Conservation (phyloP, 108 stramenopile species). For the Aurantiochytrium sp. region DNA sequence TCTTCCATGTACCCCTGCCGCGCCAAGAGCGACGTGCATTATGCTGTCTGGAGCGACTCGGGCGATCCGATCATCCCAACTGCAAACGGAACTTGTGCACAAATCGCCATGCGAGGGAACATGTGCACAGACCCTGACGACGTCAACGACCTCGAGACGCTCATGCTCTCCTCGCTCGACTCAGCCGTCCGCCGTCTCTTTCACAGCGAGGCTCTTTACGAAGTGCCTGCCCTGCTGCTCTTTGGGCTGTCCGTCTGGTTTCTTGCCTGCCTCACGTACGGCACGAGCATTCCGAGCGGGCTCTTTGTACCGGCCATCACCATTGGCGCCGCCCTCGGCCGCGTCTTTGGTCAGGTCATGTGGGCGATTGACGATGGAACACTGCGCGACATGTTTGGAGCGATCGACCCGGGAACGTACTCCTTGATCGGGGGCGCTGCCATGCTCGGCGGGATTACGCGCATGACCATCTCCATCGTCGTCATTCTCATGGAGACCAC, state of each 20-base stretch:
- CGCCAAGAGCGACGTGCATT: neutral
- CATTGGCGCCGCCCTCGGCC: slow-evolving; percentile 50
- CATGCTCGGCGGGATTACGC: slow-evolving; percentile 90
- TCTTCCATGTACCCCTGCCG: slow-evolving; percentile 4
- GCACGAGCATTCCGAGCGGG: slow-evolving; percentile 60
- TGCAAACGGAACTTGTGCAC: neutral
- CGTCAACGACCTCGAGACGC: slow-evolving; percentile 72
- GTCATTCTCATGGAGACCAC: slow-evolving; percentile 94
- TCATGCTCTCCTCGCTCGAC: slow-evolving; percentile 52
- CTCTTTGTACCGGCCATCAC: slow-evolving; percentile 60
- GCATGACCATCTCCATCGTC: slow-evolving; percentile 96
- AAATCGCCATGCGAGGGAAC: neutral
- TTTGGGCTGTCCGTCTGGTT: slow-evolving; percentile 45
- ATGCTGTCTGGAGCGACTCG: neutral
- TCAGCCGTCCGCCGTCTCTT: slow-evolving; percentile 48
- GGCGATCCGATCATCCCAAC: neutral
- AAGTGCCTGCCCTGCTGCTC: slow-evolving; percentile 39
- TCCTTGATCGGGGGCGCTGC: slow-evolving; percentile 91
- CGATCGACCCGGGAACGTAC: slow-evolving; percentile 80
- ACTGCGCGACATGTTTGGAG: slow-evolving; percentile 56
- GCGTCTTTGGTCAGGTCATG: slow-evolving; percentile 37
- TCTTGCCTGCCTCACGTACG: slow-evolving; percentile 50
- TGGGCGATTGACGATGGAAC: slow-evolving; percentile 70
- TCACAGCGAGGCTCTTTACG: slow-evolving; percentile 40
- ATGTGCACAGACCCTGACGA: neutral